Percentiles rank a stretch among this genome's conserved stretches.
These are phyloP conservation scores for Lenwebbia sp. DNA, from an alignment of 345 rosid species.

Conservation along the genomic window DNA sequence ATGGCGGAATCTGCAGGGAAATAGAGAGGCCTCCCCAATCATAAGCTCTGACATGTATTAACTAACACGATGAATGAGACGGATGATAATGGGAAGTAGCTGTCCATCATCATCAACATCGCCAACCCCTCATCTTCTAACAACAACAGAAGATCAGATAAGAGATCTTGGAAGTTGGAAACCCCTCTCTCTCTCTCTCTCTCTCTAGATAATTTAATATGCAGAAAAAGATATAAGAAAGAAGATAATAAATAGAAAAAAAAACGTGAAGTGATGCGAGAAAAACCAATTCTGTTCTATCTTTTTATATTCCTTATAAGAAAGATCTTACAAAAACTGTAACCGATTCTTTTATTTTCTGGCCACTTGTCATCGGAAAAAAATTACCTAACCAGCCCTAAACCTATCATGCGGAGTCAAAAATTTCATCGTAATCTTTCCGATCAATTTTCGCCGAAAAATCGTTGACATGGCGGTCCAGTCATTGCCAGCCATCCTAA, in stretches of 20 bases:
- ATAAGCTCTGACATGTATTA: neutral
- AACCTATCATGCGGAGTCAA: neutral
- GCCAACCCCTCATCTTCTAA: neutral
- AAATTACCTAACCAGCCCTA: neutral
- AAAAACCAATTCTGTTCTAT: neutral
- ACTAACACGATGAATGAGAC: neutral
- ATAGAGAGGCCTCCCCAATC: neutral
- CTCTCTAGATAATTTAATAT: neutral
- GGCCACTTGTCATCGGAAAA: rapidly evolving
- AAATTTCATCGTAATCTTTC: neutral
- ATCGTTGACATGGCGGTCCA: neutral
- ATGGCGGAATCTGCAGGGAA: neutral
- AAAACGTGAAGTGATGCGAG: neutral
- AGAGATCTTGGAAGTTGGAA: neutral
- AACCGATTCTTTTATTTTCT: neutral
- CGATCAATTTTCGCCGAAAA: neutral
- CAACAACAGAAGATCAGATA: neutral
- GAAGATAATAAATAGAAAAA: neutral
- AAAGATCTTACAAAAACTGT: neutral
- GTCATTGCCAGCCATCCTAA: rapidly evolving
- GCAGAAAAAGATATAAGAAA: neutral
- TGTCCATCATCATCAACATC: neutral
- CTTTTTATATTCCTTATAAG: neutral
- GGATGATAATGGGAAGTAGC: neutral
- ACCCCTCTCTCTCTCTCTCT: neutral